Percentiles rank a stretch among this genome's conserved stretches.
Evolutionary conservation across 1,284 basidiomycete species (phyloP).

Genomic region (Pseudozyma thailandica): DNA sequence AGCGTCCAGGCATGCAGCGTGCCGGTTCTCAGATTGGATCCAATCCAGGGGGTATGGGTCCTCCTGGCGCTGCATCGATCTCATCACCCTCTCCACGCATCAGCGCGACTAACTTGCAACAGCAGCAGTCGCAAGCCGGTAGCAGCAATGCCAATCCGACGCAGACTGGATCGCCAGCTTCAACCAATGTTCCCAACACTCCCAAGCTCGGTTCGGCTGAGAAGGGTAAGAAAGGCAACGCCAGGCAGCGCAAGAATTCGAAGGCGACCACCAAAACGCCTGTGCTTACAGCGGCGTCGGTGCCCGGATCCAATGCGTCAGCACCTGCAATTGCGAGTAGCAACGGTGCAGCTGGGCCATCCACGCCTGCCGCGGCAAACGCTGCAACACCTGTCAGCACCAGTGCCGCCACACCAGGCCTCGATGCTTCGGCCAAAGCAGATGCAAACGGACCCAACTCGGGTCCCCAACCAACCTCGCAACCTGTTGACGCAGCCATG

Average conservation of each 20-base stretch:
- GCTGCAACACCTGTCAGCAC: constrained; percentile 52
- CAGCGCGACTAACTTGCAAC: constrained; percentile 27
- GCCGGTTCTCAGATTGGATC: constrained; percentile 28
- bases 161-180: constrained; percentile 29
- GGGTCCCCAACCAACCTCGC: constrained; percentile 29
- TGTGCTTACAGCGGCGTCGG: constrained; percentile 40
- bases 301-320: constrained; percentile 20
- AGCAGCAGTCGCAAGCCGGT: constrained; percentile 20
- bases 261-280: constrained; percentile 54
- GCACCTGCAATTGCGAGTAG: constrained; percentile 9
- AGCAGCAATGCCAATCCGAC: constrained; percentile 15
- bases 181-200: constrained; percentile 42
- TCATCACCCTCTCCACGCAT: constrained; percentile 51
- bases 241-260: constrained; percentile 46
- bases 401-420: constrained; percentile 47
- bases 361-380: constrained; percentile 45
- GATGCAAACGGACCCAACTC: constrained; percentile 8
- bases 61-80: constrained; percentile 44
- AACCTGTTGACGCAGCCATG: constrained; percentile 37
- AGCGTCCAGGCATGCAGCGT: constrained; percentile 49
- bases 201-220: constrained; percentile 53
- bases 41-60: constrained; percentile 54
- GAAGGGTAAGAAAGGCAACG: constrained; percentile 56
- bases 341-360: constrained; percentile 31
- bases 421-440: constrained; percentile 26